These are phyloP conservation scores for Orbilia javanica DNA, from an alignment of 2,329 filamentous ascomycete species.

Conservation along the genomic window DNA sequence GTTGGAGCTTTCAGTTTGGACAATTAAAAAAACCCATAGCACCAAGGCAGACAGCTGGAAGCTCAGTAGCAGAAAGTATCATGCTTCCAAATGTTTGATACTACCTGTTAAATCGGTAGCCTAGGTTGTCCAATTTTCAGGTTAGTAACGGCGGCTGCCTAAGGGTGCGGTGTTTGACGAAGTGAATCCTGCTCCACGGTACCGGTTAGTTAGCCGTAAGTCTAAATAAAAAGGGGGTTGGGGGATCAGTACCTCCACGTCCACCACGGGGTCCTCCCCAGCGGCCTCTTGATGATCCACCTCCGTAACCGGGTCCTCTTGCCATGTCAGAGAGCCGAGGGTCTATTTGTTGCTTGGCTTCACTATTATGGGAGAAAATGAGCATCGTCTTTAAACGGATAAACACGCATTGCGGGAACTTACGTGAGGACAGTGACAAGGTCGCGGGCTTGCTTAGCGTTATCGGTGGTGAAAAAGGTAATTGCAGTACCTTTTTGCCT, in stretches of 20 bases:
- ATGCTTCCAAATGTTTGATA: conserved; percentile 20
- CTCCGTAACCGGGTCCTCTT: conserved; percentile 88
- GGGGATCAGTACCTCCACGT: conserved; percentile 64
- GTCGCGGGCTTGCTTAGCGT: conserved; percentile 95
- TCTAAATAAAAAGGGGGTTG: background rate
- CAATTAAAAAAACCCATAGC: conserved; percentile 29
- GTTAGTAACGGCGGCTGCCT: conserved; percentile 62
- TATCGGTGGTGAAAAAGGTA: conserved; percentile 98
- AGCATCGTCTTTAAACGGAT: background rate
- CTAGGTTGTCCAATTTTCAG: conserved; percentile 44
- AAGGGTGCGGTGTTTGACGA: conserved; percentile 62
- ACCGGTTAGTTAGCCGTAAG: background rate
- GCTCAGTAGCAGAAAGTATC: conserved; percentile 42
- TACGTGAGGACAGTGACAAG: conserved; percentile 81
- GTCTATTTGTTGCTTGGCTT: conserved; percentile 98
- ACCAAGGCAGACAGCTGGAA: conserved; percentile 12
- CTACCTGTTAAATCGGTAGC: conserved; percentile 50
- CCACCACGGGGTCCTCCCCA: conserved; percentile 76
- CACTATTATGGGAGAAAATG: conserved; percentile 68
- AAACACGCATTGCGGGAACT: background rate
- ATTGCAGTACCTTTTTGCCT: conserved; percentile 96
- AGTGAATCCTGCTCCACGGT: conserved; percentile 59
- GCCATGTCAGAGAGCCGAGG: conserved; percentile 96
- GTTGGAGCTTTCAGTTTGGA: conserved; percentile 46
- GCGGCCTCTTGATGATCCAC: conserved; percentile 77